Conservation (phyloP, 78 protist species). For the Dictyostelium intermedium region DNA sequence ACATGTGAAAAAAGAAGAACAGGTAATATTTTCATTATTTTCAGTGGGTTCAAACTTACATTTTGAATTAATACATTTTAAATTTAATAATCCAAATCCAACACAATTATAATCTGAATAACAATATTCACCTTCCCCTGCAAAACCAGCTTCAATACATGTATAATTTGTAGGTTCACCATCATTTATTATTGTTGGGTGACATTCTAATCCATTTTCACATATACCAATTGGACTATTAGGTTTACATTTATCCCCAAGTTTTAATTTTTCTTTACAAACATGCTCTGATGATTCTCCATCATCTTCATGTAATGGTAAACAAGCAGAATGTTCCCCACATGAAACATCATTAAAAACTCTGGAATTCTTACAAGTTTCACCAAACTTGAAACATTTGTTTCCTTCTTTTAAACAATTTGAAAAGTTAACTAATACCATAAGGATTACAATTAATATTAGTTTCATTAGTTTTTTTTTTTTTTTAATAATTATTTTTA, state of each 20-base stretch:
- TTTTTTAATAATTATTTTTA: too few relatives aligned
- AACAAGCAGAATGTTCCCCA: neutral
- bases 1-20: neutral
- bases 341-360: neutral
- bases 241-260: neutral
- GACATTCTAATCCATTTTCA: neutral
- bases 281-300: neutral
- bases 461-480: too few relatives aligned
- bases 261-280: neutral
- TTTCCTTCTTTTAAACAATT: neutral
- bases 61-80: neutral
- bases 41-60: neutral
- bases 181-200: neutral
- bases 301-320: neutral
- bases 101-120: neutral
- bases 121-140: neutral
- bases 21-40: neutral
- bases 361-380: neutral
- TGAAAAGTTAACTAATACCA: neutral
- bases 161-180: neutral
- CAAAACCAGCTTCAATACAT: neutral
- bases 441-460: too few relatives aligned
- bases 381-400: neutral
- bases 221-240: neutral
- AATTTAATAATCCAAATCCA: neutral